Base-by-base conservation (phyloP, 2,329 filamentous ascomycete genomes). In the Elsinoe arachidis region DNA sequence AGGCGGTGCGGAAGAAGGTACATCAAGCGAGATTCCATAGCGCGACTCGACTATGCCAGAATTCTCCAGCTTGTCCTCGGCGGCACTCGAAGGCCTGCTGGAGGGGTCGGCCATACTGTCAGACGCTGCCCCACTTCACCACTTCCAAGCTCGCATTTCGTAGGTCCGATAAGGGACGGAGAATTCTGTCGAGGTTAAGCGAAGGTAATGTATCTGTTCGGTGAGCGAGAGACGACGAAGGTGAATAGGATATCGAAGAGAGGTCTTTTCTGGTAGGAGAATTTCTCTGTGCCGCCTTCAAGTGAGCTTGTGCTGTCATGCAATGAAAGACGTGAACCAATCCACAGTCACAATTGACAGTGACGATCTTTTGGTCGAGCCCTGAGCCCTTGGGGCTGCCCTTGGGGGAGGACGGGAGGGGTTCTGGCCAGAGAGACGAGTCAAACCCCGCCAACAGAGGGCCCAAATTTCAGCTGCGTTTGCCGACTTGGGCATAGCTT, bases 1-100 rank as follows among this genome's bases (percentile, higher is more conserved):
- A 46, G 70, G 68, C n/a, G 17, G n/a, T 38, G 69, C 66, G 56
- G 66, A 65, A n/a, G 68, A 63, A 23, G 72, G 73, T 43, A 80
- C 65, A 64, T 78, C 74, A 58, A 80, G 68, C 46, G 69, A 68
- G 60, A 78, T 76, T 62, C 73, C 72, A 65, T 76, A 74, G 41
- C 41, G 41, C 44, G 75, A 75, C 59, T 74, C 70, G 58, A 76
- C 69, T 53, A 78, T 70, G 58, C 71, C 72, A 63, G 61, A 37
- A 15, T 19, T 38, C n/a, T 56, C 30, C 14, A 56, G 54, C 33
- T 56, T 47, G 26, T 56, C 53, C 21, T 44, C 54, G 43, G 54
- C 41, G 23, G 54, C 33, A 37, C 38, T 46, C 53, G 35, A 38
- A 35, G 34, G 21, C 38, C 23, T 35, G 11, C 41, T 56, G 54